phyloP scores from a whole-genome alignment of 169 alveolate genomes.

The Plasmodium coatneyi region DNA sequence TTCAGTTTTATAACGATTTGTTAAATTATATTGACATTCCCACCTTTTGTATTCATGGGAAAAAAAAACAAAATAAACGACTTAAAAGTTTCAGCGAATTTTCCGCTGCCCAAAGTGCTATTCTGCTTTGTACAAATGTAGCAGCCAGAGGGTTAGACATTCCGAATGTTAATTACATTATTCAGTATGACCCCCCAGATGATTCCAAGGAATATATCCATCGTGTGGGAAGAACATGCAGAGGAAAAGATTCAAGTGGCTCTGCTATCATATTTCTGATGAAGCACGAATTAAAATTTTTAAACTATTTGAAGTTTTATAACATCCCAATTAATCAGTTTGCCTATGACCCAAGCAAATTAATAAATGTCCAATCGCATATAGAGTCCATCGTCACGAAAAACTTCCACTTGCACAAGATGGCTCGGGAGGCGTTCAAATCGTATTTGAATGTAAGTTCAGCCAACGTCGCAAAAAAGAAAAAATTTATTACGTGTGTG shows the following conservation, averaged over 20 bases:
- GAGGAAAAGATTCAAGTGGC: slow-evolving; percentile 97
- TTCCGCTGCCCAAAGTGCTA: slow-evolving; percentile 94
- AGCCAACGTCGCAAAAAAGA: background rate
- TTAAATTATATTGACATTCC: slow-evolving; percentile 98
- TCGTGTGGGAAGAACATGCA: slow-evolving; percentile 99
- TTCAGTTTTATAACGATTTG: slow-evolving; percentile 97
- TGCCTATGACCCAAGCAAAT: slow-evolving; percentile 95
- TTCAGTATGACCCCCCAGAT: slow-evolving; percentile 99
- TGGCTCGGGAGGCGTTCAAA: slow-evolving; percentile 98
- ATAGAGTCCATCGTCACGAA: slow-evolving; percentile 97
- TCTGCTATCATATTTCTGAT: slow-evolving; percentile 97
- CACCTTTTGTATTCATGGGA: slow-evolving; percentile 96
- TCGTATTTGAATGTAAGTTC: slow-evolving; percentile 91
- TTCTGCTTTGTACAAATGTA: slow-evolving; percentile 98
- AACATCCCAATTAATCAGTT: slow-evolving; percentile 97
- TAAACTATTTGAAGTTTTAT: slow-evolving; percentile 92
- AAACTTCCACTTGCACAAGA: slow-evolving; percentile 95
- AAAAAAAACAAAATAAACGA: slow-evolving; percentile 96
- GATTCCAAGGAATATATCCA: slow-evolving; percentile 99
- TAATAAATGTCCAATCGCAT: slow-evolving; percentile 97
- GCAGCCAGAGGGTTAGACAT: slow-evolving; percentile 99
- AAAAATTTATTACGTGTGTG: background rate
- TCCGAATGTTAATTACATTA: slow-evolving; percentile 99
- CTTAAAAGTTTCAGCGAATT: slow-evolving; percentile 95
- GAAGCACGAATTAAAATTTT: slow-evolving; percentile 97